Percentiles rank a stretch among this genome's conserved stretches.
phyloP scores from a whole-genome alignment of 129 eudicot species.

The Lonicera japonica region DNA sequence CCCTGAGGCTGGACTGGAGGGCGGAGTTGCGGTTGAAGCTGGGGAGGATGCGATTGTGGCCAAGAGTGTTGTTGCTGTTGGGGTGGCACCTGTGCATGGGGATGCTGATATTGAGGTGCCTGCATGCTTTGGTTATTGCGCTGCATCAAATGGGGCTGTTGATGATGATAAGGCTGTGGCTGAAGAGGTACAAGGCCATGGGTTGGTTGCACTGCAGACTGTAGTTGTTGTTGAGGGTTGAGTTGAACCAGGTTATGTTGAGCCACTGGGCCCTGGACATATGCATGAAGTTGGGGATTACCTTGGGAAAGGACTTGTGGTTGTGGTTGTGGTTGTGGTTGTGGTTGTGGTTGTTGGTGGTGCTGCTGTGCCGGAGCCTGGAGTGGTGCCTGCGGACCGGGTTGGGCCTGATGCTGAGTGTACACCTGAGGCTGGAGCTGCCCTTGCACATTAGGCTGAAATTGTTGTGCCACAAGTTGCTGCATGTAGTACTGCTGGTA shows the following conservation, averaged over 20 bases:
- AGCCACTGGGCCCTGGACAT: conserved; percentile 7
- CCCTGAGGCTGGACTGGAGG: conserved; percentile 33
- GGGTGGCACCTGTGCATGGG: conserved; percentile 39
- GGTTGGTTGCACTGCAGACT: conserved; percentile 35
- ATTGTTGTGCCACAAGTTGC: neutral
- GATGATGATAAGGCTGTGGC: conserved; percentile 41
- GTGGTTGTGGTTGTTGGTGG: conserved; percentile 5
- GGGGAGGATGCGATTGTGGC: conserved; percentile 29
- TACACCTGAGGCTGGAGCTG: conserved; percentile 12
- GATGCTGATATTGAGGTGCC: conserved; percentile 69
- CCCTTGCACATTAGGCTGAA: conserved; percentile 4
- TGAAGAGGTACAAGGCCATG: conserved; percentile 30
- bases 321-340: conserved; percentile 3
- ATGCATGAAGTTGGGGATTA: conserved; percentile 10
- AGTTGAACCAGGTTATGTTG: conserved; percentile 16
- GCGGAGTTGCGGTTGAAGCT: conserved; percentile 27
- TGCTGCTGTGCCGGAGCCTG: neutral
- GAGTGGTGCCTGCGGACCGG: conserved; percentile 1
- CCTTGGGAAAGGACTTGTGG: conserved; percentile 5
- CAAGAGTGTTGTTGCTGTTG: conserved; percentile 29
- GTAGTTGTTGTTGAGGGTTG: conserved; percentile 37
- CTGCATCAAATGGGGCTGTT: conserved; percentile 43
- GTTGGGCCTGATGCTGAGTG: conserved; percentile 21
- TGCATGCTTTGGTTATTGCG: conserved; percentile 48
- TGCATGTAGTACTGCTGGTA: conserved; percentile 64